phyloP scores from a whole-genome alignment of 345 rosid genomes.

The Dimocarpus longan region DNA sequence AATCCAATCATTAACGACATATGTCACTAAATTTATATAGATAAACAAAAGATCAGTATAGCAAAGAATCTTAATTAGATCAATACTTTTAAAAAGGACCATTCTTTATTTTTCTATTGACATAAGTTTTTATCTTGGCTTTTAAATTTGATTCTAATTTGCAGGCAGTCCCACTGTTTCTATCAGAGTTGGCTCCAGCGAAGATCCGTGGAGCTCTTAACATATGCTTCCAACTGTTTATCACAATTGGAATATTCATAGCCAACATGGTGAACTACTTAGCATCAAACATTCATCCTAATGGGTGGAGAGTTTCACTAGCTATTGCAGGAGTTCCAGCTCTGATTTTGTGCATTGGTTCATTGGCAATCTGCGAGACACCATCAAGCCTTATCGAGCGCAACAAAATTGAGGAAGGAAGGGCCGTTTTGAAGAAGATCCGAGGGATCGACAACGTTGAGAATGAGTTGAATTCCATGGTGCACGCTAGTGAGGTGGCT shows the following conservation, averaged over 20 bases:
- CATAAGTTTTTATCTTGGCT: no score
- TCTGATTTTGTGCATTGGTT: conserved; percentile 44
- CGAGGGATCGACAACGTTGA: conserved; percentile 40
- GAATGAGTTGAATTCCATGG: conserved; percentile 35
- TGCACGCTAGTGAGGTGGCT: conserved; percentile 40
- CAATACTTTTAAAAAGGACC: no score
- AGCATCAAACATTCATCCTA: conserved; percentile 35
- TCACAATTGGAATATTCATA: conserved; percentile 64
- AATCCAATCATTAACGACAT: no score
- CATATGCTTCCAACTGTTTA: conserved; percentile 65
- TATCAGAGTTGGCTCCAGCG: conserved; percentile 55
- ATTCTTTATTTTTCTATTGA: no score
- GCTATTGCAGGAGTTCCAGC: conserved; percentile 51
- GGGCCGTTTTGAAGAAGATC: conserved; percentile 43
- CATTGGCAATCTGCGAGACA: conserved; percentile 53
- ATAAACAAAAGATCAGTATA: no score
- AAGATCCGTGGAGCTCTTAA: conserved; percentile 48
- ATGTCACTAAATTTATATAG: no score
- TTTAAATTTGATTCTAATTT: not conserved
- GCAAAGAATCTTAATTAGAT: no score
- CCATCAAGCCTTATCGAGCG: conserved; percentile 71
- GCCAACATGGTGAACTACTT: conserved; percentile 59
- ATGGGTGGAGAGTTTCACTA: conserved; percentile 49
- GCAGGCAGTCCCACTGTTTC: conserved; percentile 57
- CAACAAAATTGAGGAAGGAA: conserved; percentile 45